Evolutionary conservation across 106 monocot genomes (phyloP).

Genomic region (Dendrobium nobile): DNA sequence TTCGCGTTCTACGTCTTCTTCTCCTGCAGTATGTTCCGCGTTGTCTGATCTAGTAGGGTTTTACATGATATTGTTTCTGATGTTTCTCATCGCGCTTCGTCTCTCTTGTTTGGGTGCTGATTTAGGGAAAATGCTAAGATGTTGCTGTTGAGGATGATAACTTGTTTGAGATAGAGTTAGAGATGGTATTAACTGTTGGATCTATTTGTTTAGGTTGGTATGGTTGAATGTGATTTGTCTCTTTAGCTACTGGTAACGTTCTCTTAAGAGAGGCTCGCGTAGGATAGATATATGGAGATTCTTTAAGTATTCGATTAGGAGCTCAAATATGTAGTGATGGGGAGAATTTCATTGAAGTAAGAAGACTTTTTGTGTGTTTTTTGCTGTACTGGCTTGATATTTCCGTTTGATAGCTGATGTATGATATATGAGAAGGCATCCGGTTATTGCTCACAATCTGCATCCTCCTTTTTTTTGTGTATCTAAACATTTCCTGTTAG

Average conservation of each 20-base stretch:
- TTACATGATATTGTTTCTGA: neutral
- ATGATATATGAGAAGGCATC: neutral
- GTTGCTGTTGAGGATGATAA: neutral
- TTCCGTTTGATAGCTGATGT: neutral
- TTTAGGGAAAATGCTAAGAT: neutral
- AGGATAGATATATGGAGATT: neutral
- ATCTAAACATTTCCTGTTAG: too few species aligned
- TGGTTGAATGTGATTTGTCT: neutral
- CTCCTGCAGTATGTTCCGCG: neutral
- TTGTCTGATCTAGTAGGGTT: neutral
- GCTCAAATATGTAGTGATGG: neutral
- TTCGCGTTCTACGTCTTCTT: neutral
- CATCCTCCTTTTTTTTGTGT: too few species aligned
- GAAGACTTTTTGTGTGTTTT: neutral
- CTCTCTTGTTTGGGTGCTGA: neutral
- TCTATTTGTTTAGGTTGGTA: neutral
- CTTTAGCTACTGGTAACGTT: neutral
- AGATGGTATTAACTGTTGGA: neutral
- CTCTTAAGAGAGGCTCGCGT: neutral
- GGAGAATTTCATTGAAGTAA: neutral
- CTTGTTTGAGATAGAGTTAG: neutral
- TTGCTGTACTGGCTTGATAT: neutral
- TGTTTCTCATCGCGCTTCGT: neutral
- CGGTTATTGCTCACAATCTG: neutral
- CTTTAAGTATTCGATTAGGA: neutral